Conservation (phyloP, 1,139 yeast species). For the Geotrichum candidum region DNA sequence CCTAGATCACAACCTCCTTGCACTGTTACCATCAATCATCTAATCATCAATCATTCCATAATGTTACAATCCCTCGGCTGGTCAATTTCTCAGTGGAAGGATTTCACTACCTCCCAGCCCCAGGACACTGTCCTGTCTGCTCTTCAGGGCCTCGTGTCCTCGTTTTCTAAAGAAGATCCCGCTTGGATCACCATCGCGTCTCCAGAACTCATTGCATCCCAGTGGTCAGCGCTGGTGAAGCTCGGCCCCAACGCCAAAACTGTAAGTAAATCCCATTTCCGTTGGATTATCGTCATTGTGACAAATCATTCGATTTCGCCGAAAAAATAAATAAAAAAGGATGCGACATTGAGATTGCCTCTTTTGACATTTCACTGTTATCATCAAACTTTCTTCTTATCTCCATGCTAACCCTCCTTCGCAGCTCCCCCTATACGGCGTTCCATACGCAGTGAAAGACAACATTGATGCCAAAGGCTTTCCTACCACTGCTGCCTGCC, state of each 20-base stretch:
- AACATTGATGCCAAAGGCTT: conserved; percentile 83
- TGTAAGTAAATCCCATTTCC: conserved; percentile 22
- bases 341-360: too few species aligned
- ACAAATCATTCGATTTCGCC: too few species aligned
- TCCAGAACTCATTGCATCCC: conserved; percentile 55
- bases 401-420: not conserved
- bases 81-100: conserved; percentile 67
- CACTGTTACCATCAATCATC: not conserved
- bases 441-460: conserved; percentile 90
- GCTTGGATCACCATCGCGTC: conserved; percentile 86
- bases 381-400: not conserved
- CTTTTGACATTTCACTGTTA: not conserved
- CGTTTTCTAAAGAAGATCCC: conserved; percentile 50
- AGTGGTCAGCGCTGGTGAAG: conserved; percentile 62
- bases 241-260: conserved; percentile 37
- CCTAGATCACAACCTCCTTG: not conserved
- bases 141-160: conserved; percentile 43
- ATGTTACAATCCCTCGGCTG: conserved; percentile 39
- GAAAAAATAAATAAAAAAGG: too few species aligned
- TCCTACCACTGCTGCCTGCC: conserved; percentile 92
- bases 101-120: conserved; percentile 58
- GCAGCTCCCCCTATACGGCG: conserved; percentile 68
- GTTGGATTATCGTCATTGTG: too few species aligned
- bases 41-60: not conserved
- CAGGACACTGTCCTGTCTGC: conserved; percentile 54